Evolutionary conservation across 2,329 filamentous ascomycete genomes (phyloP), one percentile per base, ranked within the genome.

Genomic region (Hortaea werneckii): DNA sequence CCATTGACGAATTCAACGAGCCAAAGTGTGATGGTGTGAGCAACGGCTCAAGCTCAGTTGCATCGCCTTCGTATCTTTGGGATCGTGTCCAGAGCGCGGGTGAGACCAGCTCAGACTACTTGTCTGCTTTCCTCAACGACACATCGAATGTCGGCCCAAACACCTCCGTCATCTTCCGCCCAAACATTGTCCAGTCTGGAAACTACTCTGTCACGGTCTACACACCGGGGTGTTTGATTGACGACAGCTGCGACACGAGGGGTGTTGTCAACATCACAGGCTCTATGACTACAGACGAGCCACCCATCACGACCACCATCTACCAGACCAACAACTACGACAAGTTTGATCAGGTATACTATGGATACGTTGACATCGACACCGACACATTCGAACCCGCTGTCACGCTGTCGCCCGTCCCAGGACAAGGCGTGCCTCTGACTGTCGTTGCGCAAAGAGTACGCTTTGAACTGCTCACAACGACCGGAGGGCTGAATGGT

Each of bases 281-380:
- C 30, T 75, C 74, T 26, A 80, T 92, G 71, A 67, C 54, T 58
- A 73, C 60, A 58, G 67, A 46, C 60, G 65, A 56, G 55, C 68
- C 43, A 30, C 71, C 77, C 5, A 73, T 81, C 47, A 74, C 78
- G 28, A 78, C 74, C 1, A 75, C 77, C 0, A 69, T 95, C 6
- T 94, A 78, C 62, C 92, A 98, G 66, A 95, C 89, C 12, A 98
- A 98, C 67, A 78, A 94, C 62, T 94, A 83, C 64, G 90, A 96
- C 71, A 98, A 98, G 66, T 96, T 94, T 60, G 92, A 98, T 61
- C 82, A 86, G 55, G 81, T 98, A 48, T 95, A 88, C 67, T 84
- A 83, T 54, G 92, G 89, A 40, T 80, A 80, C 54, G 80, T 98
- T 44, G 87, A 96, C 60, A 81, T 82, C 44, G 80, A 77, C 44